These are phyloP conservation scores for Populus nigra DNA, from an alignment of 345 rosid genomes.

Conservation along the genomic window DNA sequence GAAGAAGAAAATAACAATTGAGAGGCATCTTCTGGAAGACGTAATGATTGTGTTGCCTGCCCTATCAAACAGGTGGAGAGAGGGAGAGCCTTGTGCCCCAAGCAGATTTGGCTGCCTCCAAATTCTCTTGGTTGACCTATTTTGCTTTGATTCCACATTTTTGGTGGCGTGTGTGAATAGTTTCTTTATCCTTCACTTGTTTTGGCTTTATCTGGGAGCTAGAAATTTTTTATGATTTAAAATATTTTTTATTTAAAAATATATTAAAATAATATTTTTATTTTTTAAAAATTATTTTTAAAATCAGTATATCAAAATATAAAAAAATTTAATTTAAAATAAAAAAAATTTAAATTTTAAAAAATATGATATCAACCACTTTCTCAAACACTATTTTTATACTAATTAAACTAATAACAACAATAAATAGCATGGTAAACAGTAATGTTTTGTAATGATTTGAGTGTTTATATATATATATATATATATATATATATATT, in stretches of 20 bases:
- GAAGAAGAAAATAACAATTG: background rate
- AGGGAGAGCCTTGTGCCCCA: background rate
- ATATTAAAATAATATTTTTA: no score
- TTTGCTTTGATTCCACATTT: background rate
- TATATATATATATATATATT: no score
- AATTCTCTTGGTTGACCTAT: background rate
- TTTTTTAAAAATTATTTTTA: no score
- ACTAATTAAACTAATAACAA: background rate
- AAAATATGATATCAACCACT: no score
- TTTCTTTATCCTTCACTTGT: background rate
- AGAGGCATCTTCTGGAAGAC: background rate
- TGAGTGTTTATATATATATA: no score
- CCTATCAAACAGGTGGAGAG: background rate
- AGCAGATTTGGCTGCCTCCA: no score
- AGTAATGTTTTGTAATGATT: background rate
- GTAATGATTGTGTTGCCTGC: background rate
- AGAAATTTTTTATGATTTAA: fast-evolving
- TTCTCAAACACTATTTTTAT: no score
- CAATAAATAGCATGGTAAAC: background rate
- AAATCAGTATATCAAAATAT: no score
- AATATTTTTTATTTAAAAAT: no score
- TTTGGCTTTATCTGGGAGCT: fast-evolving
- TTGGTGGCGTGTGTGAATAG: background rate
- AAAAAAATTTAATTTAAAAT: no score
- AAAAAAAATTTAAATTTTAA: no score